Base-by-base conservation (phyloP, 352 stramenopile species). In the Blastocystis sp. region DNA sequence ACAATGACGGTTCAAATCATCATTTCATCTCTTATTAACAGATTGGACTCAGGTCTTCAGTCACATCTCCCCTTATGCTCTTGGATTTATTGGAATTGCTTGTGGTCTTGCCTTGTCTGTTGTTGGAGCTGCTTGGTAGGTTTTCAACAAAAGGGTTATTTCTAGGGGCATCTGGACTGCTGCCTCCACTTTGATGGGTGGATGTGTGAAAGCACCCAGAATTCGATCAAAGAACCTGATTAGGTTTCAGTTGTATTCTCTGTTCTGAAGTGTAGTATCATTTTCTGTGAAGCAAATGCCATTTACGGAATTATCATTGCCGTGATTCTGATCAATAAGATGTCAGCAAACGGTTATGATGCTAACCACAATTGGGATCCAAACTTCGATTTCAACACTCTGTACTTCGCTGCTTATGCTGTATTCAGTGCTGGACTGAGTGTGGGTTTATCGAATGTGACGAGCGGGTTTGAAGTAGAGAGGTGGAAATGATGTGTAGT, bases 221-320 rank as follows among this genome's bases (percentile, higher is more conserved):
- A 94, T 96, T 90, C 93, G 94, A 81, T 96, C 94, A 44, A 96
- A 96, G 92, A 96, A 96, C 91, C 91, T 96, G 66, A 94, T 96
- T 89, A 95, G 92, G 92, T 93, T 54, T 19, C 0, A 19, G 27
- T 60, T 7, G 62, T 73, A 60, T 68, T 90, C 2, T 19, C 66
- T 27, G 11, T 42, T 51, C 22, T 60, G 79, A 30, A 22, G 17
- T 22, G 37, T 89, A 94, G 94, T 91, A 96, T 96, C 84, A 96
- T 96, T 92, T 96, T 96, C 90, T 96, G 94, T 89, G 94, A 96
- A 91, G 94, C 94, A 37, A 96, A 92, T 30, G 94, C 94, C 78
- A 96, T 96, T 89, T 96, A 96, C 90, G 94, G 94, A 77, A 92
- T 96, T 90, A 96, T 96, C 75, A 96, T 96, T 91, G 93, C 93